Percentiles rank a stretch among this genome's conserved stretches.
Conservation (phyloP, 352 stramenopile genomes). For the Globisporangium alternatum region DNA sequence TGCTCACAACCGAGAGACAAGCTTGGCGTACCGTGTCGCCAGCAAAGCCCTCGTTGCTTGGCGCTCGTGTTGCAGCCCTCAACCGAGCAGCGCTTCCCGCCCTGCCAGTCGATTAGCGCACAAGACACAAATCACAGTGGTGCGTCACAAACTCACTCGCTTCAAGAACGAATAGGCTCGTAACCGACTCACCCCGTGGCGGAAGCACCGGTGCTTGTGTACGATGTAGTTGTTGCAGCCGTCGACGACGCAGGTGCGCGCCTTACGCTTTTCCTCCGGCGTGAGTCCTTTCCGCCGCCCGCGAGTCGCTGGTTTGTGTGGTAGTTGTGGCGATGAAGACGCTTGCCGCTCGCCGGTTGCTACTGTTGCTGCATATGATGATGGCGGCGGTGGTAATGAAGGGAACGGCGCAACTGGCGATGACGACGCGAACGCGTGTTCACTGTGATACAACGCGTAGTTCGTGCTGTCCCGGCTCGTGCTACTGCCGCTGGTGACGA, state of each 20-base stretch:
- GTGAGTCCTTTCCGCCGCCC: slow-evolving; percentile 10
- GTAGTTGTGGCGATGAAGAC: neutral
- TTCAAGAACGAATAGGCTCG: neutral
- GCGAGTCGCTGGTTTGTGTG: neutral
- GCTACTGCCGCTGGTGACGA: neutral
- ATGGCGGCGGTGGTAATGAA: neutral
- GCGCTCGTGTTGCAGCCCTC: slow-evolving; percentile 26
- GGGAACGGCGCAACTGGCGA: neutral
- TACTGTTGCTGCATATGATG: neutral
- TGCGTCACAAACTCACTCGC: neutral
- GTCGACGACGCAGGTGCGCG: slow-evolving; percentile 33
- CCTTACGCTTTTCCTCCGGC: slow-evolving; percentile 33
- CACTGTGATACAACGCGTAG: neutral
- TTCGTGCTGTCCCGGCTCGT: neutral
- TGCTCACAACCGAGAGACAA: too few species aligned
- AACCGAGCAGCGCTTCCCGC: too few species aligned
- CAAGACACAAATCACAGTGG: neutral
- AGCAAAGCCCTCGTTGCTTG: slow-evolving; percentile 24
- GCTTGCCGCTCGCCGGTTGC: neutral
- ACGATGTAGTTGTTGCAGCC: slow-evolving; percentile 51
- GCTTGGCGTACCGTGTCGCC: slow-evolving; percentile 17
- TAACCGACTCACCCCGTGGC: slow-evolving; percentile 26
- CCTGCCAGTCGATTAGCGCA: too few species aligned
- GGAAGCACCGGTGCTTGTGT: slow-evolving; percentile 42
- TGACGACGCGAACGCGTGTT: neutral